phyloP scores from a whole-genome alignment of 2,329 filamentous ascomycete species.

The Tolypocladium capitatum region DNA sequence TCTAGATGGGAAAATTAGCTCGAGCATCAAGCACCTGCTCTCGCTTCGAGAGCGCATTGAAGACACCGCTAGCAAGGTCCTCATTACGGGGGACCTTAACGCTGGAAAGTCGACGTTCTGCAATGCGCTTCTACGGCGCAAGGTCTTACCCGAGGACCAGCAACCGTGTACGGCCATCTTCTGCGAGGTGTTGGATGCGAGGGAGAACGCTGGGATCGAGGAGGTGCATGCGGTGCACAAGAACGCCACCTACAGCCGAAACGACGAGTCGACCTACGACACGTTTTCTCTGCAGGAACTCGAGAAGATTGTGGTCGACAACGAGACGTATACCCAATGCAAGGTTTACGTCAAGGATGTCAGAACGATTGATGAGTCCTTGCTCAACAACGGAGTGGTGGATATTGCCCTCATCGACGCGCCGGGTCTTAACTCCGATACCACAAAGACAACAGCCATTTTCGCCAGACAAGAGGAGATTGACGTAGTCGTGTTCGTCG shows the following conservation, averaged over 20 bases:
- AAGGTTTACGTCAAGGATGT: constrained; percentile 94
- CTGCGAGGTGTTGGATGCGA: constrained; percentile 86
- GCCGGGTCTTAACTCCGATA: constrained; percentile 89
- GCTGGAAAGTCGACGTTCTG: constrained; percentile 98
- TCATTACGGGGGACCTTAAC: constrained; percentile 92
- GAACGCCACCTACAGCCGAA: constrained; percentile 64
- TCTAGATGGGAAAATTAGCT: constrained; percentile 84
- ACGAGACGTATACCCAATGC: constrained; percentile 80
- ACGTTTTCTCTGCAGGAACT: constrained; percentile 67
- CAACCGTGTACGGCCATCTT: constrained; percentile 98
- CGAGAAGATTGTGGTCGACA: constrained; percentile 82
- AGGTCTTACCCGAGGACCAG: constrained; percentile 90
- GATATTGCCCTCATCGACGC: constrained; percentile 97
- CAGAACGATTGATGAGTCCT: constrained; percentile 76
- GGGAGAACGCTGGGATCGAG: constrained; percentile 81
- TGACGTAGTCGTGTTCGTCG: constrained; percentile 95
- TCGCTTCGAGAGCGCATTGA: constrained; percentile 86
- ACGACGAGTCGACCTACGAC: constrained; percentile 89
- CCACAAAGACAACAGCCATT: constrained; percentile 90
- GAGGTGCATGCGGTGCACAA: constrained; percentile 93
- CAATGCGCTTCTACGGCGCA: constrained; percentile 86
- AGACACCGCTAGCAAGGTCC: constrained; percentile 91
- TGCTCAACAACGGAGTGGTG: constrained; percentile 94
- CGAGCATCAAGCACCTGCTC: constrained; percentile 82
- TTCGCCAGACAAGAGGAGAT: constrained; percentile 98